These are phyloP conservation scores for Anthracocystis walkeri DNA, from an alignment of 1,284 basidiomycete species.

Conservation along the genomic window DNA sequence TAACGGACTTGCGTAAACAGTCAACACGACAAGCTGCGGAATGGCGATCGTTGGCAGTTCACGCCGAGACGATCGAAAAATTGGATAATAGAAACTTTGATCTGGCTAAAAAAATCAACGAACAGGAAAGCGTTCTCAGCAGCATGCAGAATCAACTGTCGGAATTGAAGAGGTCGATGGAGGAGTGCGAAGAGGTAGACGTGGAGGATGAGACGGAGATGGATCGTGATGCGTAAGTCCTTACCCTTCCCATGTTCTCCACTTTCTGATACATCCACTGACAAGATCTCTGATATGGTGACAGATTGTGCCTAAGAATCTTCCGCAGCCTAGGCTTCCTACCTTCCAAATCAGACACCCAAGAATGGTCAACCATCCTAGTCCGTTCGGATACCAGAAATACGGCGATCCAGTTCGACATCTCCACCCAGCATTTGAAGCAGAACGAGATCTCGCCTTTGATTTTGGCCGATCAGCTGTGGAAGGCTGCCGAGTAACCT, in stretches of 20 bases:
- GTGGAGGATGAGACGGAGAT: conserved; percentile 54
- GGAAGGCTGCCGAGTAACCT: conserved; percentile 53
- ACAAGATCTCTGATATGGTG: neutral
- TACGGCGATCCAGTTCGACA: conserved; percentile 56
- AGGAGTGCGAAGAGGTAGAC: conserved; percentile 55
- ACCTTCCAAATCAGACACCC: conserved; percentile 28
- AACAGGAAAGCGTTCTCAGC: conserved; percentile 51
- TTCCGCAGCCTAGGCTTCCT: conserved; percentile 59
- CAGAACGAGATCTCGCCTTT: conserved; percentile 36
- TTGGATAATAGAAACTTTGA: conserved; percentile 62
- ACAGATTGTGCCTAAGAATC: conserved; percentile 47
- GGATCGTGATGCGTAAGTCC: conserved; percentile 59
- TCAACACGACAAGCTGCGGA: conserved; percentile 53
- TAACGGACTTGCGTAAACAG: conserved; percentile 49
- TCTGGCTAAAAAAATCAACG: conserved; percentile 62
- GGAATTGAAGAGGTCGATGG: conserved; percentile 38
- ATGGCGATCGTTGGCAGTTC: conserved; percentile 52
- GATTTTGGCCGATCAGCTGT: conserved; percentile 53
- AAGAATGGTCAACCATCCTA: conserved; percentile 49
- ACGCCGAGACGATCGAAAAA: conserved; percentile 48
- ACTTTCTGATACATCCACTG: too few relatives aligned
- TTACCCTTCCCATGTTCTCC: too few relatives aligned
- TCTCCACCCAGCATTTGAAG: conserved; percentile 32
- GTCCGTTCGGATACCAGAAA: conserved; percentile 56
- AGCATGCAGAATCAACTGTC: conserved; percentile 52